phyloP scores from a whole-genome alignment of 148 eudicot genomes.

The Fallopia convolvulus region DNA sequence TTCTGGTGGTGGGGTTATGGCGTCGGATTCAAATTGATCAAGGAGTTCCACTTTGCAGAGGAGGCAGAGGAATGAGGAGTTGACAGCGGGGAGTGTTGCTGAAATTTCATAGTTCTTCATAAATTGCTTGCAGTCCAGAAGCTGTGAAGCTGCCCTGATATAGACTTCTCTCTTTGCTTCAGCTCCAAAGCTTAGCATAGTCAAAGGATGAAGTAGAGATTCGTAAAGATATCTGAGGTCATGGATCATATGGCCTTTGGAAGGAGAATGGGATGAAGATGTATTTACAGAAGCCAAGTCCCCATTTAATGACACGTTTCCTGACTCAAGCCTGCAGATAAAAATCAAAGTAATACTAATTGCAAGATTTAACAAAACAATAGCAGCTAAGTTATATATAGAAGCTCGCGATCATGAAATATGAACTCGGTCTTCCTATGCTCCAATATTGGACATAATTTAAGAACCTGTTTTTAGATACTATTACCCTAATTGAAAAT shows the following conservation, averaged over 20 bases:
- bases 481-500: no score
- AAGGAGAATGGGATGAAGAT: slow-evolving; percentile 22
- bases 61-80: slow-evolving; percentile 29
- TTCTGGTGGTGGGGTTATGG: slow-evolving; percentile 53
- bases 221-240: slow-evolving; percentile 68
- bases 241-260: slow-evolving; percentile 45
- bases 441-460: no score
- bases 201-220: slow-evolving; percentile 52
- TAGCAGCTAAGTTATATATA: no score
- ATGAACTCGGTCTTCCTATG: not conserved
- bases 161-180: slow-evolving; percentile 27
- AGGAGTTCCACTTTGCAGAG: slow-evolving; percentile 54
- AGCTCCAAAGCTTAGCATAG: slow-evolving; percentile 38
- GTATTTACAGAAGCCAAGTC: slow-evolving; percentile 15
- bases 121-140: slow-evolving; percentile 94
- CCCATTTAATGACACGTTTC: slow-evolving; percentile 18
- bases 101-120: slow-evolving; percentile 62
- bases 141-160: slow-evolving; percentile 44
- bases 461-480: no score
- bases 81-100: slow-evolving; percentile 12
- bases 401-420: not conserved
- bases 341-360: not conserved
- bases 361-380: not conserved
- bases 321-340: slow-evolving; percentile 51
- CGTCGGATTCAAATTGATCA: slow-evolving; percentile 28